A percentile compares a stretch with the other conserved stretches of the same genome.
These are phyloP conservation scores for Aspergillus sp. DNA, from an alignment of 2,329 filamentous ascomycete species.

Conservation along the genomic window DNA sequence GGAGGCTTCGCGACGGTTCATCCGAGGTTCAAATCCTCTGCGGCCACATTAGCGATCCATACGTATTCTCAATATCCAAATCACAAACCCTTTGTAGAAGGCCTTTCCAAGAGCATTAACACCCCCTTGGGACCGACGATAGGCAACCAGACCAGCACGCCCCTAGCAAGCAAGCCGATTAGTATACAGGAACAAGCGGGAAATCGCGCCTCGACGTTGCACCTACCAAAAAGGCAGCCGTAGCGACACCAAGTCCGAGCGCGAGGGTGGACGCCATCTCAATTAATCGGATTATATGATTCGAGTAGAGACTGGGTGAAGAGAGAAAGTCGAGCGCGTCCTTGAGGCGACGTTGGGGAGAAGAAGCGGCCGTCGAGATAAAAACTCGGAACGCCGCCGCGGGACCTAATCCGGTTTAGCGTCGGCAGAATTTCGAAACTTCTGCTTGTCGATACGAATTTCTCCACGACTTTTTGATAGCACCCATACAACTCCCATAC, in stretches of 20 bases:
- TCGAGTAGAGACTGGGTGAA: conserved; percentile 4
- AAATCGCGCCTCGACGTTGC: neutral
- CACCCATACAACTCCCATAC: conserved; percentile 1
- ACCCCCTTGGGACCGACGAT: conserved; percentile 70
- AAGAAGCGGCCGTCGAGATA: conserved; percentile 28
- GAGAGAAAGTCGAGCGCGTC: conserved; percentile 2
- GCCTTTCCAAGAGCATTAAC: conserved; percentile 80
- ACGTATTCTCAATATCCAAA: neutral
- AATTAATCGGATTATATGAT: neutral
- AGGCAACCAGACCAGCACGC: conserved; percentile 85
- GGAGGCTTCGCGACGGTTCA: conserved; percentile 88
- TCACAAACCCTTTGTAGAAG: conserved; percentile 79
- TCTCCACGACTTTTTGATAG: conserved; percentile 18
- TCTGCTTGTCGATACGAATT: conserved; percentile 22
- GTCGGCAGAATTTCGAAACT: conserved; percentile 27
- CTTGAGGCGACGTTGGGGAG: conserved; percentile 17
- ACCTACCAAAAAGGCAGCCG: conserved; percentile 76
- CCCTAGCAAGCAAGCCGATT: conserved; percentile 58
- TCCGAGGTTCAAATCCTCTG: conserved; percentile 85
- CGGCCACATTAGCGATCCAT: conserved; percentile 14
- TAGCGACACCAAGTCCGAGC: conserved; percentile 48
- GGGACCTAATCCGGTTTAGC: conserved; percentile 34
- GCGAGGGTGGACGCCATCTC: conserved; percentile 46
- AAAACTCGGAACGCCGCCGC: conserved; percentile 36
- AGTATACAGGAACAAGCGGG: neutral